These are phyloP conservation scores for Raphanus hybrid DNA, from an alignment of 441 rosid genomes.

Conservation along the genomic window DNA sequence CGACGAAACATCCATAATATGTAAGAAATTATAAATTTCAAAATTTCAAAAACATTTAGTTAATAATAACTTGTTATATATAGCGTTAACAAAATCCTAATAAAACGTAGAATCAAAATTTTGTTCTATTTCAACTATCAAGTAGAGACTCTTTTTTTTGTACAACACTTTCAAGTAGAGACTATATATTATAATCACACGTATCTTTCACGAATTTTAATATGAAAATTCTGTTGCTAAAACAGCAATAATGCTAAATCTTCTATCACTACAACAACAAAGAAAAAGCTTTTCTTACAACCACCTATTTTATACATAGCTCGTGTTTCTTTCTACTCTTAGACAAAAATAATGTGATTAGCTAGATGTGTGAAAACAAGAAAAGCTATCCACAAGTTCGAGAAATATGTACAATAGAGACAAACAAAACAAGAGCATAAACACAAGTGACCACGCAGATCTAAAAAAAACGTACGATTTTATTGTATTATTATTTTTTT, in stretches of 20 bases:
- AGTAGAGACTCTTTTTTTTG: no score
- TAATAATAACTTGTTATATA: not conserved
- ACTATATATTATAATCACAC: not conserved
- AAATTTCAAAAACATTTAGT: not conserved
- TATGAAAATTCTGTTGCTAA: not conserved
- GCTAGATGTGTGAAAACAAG: constrained; percentile 35
- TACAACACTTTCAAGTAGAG: not conserved
- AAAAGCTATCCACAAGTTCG: constrained; percentile 26
- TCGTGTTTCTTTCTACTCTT: not conserved
- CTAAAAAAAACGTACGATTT: constrained; percentile 21
- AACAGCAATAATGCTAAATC: not conserved
- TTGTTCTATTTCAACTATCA: not conserved
- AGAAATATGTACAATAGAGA: not conserved
- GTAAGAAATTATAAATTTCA: not conserved
- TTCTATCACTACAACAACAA: not conserved
- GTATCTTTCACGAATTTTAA: not conserved
- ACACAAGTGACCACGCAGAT: constrained; percentile 26
- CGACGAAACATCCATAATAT: constrained; percentile 2
- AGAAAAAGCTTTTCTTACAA: not conserved
- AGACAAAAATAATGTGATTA: not conserved
- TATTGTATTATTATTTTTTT: not conserved
- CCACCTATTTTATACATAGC: not conserved
- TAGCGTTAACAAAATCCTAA: not conserved
- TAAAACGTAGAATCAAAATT: not conserved
- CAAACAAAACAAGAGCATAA: constrained; percentile 36